A percentile compares a stretch with the other conserved stretches of the same genome.
These are phyloP conservation scores for Aspergillus conjunctus DNA, from an alignment of 495 filamentous ascomycete species.

Conservation along the genomic window DNA sequence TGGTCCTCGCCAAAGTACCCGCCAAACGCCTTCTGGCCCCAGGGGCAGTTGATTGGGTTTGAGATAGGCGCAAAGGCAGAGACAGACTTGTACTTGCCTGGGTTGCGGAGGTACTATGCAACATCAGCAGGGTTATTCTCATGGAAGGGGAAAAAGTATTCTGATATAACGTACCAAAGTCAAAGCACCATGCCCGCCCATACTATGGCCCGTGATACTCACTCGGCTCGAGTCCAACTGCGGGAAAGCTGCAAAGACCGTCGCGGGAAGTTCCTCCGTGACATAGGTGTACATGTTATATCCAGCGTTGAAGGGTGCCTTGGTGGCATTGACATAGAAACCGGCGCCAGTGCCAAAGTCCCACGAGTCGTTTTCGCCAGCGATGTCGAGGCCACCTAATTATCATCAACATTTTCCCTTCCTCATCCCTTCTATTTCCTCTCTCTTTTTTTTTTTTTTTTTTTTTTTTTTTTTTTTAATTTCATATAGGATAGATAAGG, in stretches of 20 bases:
- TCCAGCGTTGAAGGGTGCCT: slow-evolving; percentile 65
- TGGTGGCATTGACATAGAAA: slow-evolving; percentile 93
- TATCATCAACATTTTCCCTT: neutral
- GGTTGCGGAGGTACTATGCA: slow-evolving; percentile 77
- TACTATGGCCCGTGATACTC: slow-evolving; percentile 87
- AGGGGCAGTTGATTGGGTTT: slow-evolving; percentile 83
- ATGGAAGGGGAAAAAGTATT: neutral
- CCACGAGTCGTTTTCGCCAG: slow-evolving; percentile 79
- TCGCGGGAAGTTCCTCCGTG: slow-evolving; percentile 73
- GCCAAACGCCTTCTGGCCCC: slow-evolving; percentile 92
- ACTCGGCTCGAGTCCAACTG: slow-evolving; percentile 67
- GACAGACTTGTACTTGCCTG: slow-evolving; percentile 82
- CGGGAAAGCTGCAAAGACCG: slow-evolving; percentile 67
- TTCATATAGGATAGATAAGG: too few species aligned
- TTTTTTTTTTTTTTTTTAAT: too few species aligned
- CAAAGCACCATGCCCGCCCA: slow-evolving; percentile 95
- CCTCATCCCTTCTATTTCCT: neutral
- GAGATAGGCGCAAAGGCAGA: slow-evolving; percentile 90
- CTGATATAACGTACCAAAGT: slow-evolving; percentile 60
- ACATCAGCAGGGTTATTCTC: slow-evolving; percentile 2
- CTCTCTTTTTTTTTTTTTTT: too few species aligned
- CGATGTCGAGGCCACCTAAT: slow-evolving; percentile 67
- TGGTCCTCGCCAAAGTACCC: slow-evolving; percentile 83
- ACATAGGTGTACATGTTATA: slow-evolving; percentile 97
- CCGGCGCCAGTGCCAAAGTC: slow-evolving; percentile 91